Evolutionary conservation across 2,329 filamentous ascomycete genomes (phyloP).

Genomic region (Microdochium paspali): DNA sequence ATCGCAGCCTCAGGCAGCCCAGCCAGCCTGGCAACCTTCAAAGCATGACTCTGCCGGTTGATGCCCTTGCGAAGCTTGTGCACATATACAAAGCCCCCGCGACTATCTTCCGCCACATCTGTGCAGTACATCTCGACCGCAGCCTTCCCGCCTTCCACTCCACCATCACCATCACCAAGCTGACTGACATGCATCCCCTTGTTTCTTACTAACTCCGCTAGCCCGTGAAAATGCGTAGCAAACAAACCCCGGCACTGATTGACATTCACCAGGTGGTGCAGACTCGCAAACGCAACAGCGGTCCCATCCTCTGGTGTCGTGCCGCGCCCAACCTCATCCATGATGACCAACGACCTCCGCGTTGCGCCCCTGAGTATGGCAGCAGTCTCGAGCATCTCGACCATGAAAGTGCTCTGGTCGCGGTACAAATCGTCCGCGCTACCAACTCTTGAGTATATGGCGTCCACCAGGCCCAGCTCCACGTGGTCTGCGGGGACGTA

Average conservation of each 20-base stretch:
- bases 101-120: constrained; percentile 67
- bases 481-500: constrained; percentile 87
- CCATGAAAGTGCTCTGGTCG: constrained; percentile 98
- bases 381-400: constrained; percentile 97
- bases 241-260: constrained; percentile 79
- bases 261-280: constrained; percentile 71
- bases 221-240: constrained; percentile 85
- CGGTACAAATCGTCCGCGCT: constrained; percentile 92
- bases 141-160: constrained; percentile 9
- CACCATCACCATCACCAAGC: constrained; percentile 10
- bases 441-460: constrained; percentile 87
- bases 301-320: constrained; percentile 89
- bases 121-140: constrained; percentile 74
- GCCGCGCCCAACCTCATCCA: constrained; percentile 94
- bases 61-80: constrained; percentile 74
- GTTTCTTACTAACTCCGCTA: constrained; percentile 65
- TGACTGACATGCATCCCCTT: constrained; percentile 26
- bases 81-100: constrained; percentile 72
- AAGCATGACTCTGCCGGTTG: constrained; percentile 79
- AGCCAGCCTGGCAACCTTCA: constrained; percentile 88
- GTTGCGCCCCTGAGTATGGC: constrained; percentile 82
- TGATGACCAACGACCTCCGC: constrained; percentile 79
- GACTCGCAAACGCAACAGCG: constrained; percentile 80
- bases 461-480: constrained; percentile 85
- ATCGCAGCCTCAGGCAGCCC: constrained; percentile 70